These are phyloP conservation scores for Saturnispora halmiae DNA, from an alignment of 805 yeast species.

Conservation along the genomic window DNA sequence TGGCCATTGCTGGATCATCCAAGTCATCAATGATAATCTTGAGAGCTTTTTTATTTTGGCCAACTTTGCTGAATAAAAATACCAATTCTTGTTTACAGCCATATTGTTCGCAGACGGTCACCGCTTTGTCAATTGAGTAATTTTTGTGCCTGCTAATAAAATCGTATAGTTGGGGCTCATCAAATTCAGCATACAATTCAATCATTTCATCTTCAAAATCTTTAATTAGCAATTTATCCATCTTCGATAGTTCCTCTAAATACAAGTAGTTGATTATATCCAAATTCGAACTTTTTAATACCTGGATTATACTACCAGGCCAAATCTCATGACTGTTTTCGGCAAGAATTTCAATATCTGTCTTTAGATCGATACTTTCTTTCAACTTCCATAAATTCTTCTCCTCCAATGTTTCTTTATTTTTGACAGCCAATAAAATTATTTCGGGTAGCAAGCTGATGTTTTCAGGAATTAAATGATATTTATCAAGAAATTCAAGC, in stretches of 20 bases:
- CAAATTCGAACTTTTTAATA: slow-evolving; percentile 36
- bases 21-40: slow-evolving; percentile 66
- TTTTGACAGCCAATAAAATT: slow-evolving; percentile 31
- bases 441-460: slow-evolving; percentile 43
- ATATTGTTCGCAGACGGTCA: slow-evolving; percentile 49
- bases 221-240: slow-evolving; percentile 47
- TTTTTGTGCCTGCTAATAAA: slow-evolving; percentile 53
- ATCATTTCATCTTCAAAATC: slow-evolving; percentile 63
- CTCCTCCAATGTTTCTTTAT: no score
- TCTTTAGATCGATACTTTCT: slow-evolving; percentile 27
- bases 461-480: slow-evolving; percentile 53
- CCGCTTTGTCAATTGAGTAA: slow-evolving; percentile 62
- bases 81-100: slow-evolving; percentile 64
- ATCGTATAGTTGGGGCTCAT: slow-evolving; percentile 43
- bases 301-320: slow-evolving; percentile 41
- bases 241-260: slow-evolving; percentile 45
- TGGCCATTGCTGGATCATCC: slow-evolving; percentile 72
- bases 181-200: slow-evolving; percentile 53
- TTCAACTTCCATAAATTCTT: slow-evolving; percentile 32
- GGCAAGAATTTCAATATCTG: slow-evolving; percentile 46
- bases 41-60: slow-evolving; percentile 70
- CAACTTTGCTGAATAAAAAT: slow-evolving; percentile 70
- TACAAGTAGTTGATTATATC: slow-evolving; percentile 54
- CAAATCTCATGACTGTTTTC: slow-evolving; percentile 56
- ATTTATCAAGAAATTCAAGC: slow-evolving; percentile 47